Conservation (phyloP, 2,329 filamentous ascomycete genomes). For the Fusarium ramigenum region DNA sequence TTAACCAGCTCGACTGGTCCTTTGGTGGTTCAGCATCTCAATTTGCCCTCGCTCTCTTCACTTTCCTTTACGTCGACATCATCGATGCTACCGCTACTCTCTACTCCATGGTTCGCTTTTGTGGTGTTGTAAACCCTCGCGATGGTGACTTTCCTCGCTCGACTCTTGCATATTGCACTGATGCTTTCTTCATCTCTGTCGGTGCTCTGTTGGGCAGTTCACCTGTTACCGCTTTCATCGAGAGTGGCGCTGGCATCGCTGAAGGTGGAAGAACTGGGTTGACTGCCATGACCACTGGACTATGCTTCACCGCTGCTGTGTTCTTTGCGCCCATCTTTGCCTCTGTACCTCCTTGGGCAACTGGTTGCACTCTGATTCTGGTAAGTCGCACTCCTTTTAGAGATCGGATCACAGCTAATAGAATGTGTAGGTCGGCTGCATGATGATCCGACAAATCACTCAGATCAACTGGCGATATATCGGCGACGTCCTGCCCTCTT, state of each 20-base stretch:
- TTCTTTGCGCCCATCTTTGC: slow-evolving; percentile 83
- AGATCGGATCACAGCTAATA: background rate
- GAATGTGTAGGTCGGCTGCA: slow-evolving; percentile 69
- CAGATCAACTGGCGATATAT: slow-evolving; percentile 82
- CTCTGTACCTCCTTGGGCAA: slow-evolving; percentile 81
- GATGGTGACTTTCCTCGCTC: slow-evolving; percentile 88
- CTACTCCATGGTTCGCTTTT: slow-evolving; percentile 85
- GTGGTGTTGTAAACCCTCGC: slow-evolving; percentile 68
- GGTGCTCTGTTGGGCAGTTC: slow-evolving; percentile 75
- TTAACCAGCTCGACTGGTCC: slow-evolving; percentile 74
- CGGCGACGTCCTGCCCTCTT: slow-evolving; percentile 78
- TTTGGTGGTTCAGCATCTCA: slow-evolving; percentile 64
- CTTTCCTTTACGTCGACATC: slow-evolving; percentile 82
- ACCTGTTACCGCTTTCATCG: slow-evolving; percentile 79
- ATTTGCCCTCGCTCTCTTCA: slow-evolving; percentile 77
- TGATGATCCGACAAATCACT: slow-evolving; percentile 80
- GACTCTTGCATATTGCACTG: slow-evolving; percentile 79
- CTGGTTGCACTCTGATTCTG: slow-evolving; percentile 76
- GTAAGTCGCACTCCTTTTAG: too few species aligned
- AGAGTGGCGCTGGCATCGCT: slow-evolving; percentile 78
- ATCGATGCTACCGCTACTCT: slow-evolving; percentile 81
- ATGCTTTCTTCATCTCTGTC: slow-evolving; percentile 76
- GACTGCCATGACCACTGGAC: slow-evolving; percentile 73
- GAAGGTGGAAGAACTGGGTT: slow-evolving; percentile 79
- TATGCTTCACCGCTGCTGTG: slow-evolving; percentile 76